Evolutionary conservation across 2,329 filamentous ascomycete species (phyloP).

Genomic region (Alternaria brassicicola): DNA sequence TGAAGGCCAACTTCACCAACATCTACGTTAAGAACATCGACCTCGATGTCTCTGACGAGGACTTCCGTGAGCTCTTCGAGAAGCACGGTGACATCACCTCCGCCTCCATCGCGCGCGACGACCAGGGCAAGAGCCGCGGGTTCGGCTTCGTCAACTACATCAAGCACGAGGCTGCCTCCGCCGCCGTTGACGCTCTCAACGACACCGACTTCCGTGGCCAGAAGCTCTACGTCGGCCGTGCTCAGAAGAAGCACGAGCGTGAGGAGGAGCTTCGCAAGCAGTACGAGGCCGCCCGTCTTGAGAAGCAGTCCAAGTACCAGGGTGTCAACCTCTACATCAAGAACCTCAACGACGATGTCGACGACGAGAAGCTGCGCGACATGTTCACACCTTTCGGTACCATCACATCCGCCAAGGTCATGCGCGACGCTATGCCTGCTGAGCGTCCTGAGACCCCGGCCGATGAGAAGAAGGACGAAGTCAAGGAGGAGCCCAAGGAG

Average conservation of each 20-base stretch:
- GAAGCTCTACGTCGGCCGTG: constrained; percentile 96
- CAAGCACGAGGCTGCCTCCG: constrained; percentile 83
- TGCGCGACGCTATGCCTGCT: constrained; percentile 76
- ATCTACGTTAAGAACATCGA: constrained; percentile 99
- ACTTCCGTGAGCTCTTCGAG: constrained; percentile 93
- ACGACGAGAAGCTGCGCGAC: constrained; percentile 95
- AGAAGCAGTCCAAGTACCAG: constrained; percentile 99
- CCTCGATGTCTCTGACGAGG: constrained; percentile 82
- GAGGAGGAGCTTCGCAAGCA: constrained; percentile 99
- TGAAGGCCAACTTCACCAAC: constrained; percentile 99
- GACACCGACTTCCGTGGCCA: constrained; percentile 90
- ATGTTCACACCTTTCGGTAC: constrained; percentile 90
- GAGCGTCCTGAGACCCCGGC: constrained; percentile 57
- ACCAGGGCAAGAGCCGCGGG: constrained; percentile 87
- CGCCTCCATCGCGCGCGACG: constrained; percentile 89
- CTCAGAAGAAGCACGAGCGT: constrained; percentile 99
- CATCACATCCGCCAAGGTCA: constrained; percentile 98
- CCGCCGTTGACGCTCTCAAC: constrained; percentile 90
- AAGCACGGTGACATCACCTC: constrained; percentile 94
- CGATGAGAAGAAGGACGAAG: constrained; percentile 57
- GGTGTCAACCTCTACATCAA: constrained; percentile 99
- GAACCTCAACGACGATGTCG: constrained; percentile 95
- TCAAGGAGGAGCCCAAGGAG: constrained; percentile 59
- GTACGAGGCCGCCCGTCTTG: constrained; percentile 94
- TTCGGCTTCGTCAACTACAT: constrained; percentile 97